Conservation (phyloP, 2,329 filamentous ascomycete species). For the Pyrenochaeta sp. region DNA sequence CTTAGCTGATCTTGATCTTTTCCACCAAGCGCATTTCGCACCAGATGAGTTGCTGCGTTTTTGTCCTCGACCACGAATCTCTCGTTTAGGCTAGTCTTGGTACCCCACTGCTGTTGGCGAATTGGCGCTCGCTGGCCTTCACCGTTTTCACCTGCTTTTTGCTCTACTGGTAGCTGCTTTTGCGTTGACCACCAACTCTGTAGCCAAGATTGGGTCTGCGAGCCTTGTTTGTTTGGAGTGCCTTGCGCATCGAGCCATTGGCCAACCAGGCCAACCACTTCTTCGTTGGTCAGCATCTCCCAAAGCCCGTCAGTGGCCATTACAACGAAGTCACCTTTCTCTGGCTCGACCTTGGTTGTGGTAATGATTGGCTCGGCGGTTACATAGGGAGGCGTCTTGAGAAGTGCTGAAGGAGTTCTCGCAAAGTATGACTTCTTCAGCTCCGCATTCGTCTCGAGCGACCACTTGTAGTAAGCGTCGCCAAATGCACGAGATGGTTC, state of each 20-base stretch:
- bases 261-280: slow-evolving; percentile 94
- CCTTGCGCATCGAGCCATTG: slow-evolving; percentile 91
- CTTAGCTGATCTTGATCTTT: slow-evolving; percentile 94
- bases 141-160: slow-evolving; percentile 57
- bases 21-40: slow-evolving; percentile 92
- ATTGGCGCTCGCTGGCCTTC: slow-evolving; percentile 87
- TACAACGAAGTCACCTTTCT: slow-evolving; percentile 92
- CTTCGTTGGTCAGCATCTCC: slow-evolving; percentile 99
- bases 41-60: slow-evolving; percentile 94
- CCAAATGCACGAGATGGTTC: slow-evolving; percentile 96
- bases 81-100: slow-evolving; percentile 74
- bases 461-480: slow-evolving; percentile 98
- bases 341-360: slow-evolving; percentile 87
- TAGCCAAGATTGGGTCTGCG: slow-evolving; percentile 68
- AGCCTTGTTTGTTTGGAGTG: slow-evolving; percentile 47
- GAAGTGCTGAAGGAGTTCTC: slow-evolving; percentile 74
- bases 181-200: slow-evolving; percentile 71
- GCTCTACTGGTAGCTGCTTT: slow-evolving; percentile 78
- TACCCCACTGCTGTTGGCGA: slow-evolving; percentile 89
- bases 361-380: slow-evolving; percentile 96
- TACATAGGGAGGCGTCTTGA: slow-evolving; percentile 95
- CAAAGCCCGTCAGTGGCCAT: slow-evolving; percentile 96
- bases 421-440: slow-evolving; percentile 89
- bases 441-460: slow-evolving; percentile 79
- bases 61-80: slow-evolving; percentile 95